Percentiles rank a stretch among this genome's conserved stretches.
Conservation (phyloP, 495 filamentous ascomycete species). For the Annulohypoxylon stygium region DNA sequence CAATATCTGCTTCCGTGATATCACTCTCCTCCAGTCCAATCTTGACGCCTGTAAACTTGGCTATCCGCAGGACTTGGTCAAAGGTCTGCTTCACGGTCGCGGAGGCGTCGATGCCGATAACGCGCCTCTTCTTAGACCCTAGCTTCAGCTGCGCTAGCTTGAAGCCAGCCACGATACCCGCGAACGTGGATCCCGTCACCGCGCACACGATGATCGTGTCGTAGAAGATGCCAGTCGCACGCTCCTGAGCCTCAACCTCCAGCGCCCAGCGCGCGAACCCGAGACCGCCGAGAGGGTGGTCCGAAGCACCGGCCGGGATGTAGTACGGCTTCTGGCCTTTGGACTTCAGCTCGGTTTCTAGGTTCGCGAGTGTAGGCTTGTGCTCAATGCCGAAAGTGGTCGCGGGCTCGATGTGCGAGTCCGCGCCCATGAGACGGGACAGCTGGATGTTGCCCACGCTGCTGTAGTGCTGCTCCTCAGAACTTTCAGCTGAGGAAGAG, state of each 20-base stretch:
- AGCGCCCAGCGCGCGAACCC: slow-evolving; percentile 76
- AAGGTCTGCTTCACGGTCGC: slow-evolving; percentile 68
- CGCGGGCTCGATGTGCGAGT: slow-evolving; percentile 62
- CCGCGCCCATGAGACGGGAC: slow-evolving; percentile 71
- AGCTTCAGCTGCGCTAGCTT: slow-evolving; percentile 65
- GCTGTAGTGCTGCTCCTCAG: slow-evolving; percentile 62
- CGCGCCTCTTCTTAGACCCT: slow-evolving; percentile 55
- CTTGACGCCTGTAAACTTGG: slow-evolving; percentile 66
- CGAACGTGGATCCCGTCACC: slow-evolving; percentile 73
- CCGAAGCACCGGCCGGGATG: slow-evolving; percentile 74
- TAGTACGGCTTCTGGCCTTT: slow-evolving; percentile 70
- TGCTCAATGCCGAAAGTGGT: slow-evolving; percentile 71
- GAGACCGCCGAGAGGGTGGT: slow-evolving; percentile 73
- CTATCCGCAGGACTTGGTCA: slow-evolving; percentile 71
- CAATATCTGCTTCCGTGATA: slow-evolving; percentile 67
- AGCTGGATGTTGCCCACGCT: slow-evolving; percentile 73
- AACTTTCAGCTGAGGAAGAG: not conserved
- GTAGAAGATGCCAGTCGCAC: slow-evolving; percentile 68
- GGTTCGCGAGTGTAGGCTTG: slow-evolving; percentile 63
- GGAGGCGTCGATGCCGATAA: slow-evolving; percentile 73
- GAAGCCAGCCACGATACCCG: slow-evolving; percentile 74
- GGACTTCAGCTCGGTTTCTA: slow-evolving; percentile 60
- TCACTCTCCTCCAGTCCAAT: slow-evolving; percentile 68
- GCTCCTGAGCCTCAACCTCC: slow-evolving; percentile 71
- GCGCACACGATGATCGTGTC: slow-evolving; percentile 72